These are phyloP conservation scores for Blastobotrys persicus DNA, from an alignment of 1,139 yeast genomes.

Conservation along the genomic window DNA sequence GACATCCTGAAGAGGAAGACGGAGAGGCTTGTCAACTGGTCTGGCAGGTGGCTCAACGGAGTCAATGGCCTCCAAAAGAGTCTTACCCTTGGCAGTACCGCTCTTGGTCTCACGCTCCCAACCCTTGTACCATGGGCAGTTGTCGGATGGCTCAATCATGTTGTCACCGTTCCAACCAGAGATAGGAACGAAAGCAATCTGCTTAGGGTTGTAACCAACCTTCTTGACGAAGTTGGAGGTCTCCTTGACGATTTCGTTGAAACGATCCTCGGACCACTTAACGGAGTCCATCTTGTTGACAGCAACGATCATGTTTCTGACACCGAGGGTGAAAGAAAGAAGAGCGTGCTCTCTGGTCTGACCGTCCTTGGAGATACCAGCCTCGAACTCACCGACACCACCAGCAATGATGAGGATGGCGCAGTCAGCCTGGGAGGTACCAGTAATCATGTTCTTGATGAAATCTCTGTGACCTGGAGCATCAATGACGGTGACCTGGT, in stretches of 20 bases:
- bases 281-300: conserved; percentile 94
- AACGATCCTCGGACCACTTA: conserved; percentile 79
- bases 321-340: conserved; percentile 88
- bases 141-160: conserved; percentile 80
- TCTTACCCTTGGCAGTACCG: conserved; percentile 78
- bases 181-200: conserved; percentile 88
- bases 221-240: conserved; percentile 86
- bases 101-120: conserved; percentile 84
- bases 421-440: conserved; percentile 95
- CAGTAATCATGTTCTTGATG: conserved; percentile 92
- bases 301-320: conserved; percentile 82
- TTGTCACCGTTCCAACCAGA: conserved; percentile 95
- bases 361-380: conserved; percentile 92
- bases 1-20: conserved; percentile 89
- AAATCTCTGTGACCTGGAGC: conserved; percentile 98
- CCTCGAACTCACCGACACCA: conserved; percentile 93
- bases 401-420: conserved; percentile 89
- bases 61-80: conserved; percentile 84
- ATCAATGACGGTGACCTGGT: conserved; percentile 88
- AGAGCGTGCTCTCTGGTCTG: conserved; percentile 94
- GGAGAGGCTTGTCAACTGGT: conserved; percentile 88
- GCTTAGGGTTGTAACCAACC: conserved; percentile 92
- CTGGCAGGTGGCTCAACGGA: conserved; percentile 81
- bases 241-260: conserved; percentile 80
- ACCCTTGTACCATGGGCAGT: conserved; percentile 93